Evolutionary conservation across 306 rosid species (phyloP).

Genomic region (Quercus agrifolia): DNA sequence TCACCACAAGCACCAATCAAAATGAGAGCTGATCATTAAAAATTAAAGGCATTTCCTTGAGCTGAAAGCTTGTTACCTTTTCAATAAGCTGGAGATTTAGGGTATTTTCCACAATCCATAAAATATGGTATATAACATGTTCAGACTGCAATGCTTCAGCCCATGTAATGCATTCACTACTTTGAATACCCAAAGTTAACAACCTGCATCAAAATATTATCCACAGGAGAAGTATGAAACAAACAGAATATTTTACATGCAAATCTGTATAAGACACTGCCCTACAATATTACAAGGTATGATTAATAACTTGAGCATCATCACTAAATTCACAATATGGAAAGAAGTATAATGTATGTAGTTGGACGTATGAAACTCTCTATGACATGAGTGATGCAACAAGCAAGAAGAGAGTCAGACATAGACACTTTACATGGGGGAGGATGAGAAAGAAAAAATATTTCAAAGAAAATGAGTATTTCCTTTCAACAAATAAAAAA

Average conservation of each 20-base stretch:
- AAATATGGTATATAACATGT: slow-evolving; percentile 47
- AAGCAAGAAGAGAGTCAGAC: not conserved
- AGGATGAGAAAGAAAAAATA: too few species aligned
- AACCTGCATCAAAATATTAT: slow-evolving; percentile 43
- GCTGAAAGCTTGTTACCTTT: slow-evolving; percentile 48
- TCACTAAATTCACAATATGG: too few species aligned
- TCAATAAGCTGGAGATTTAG: slow-evolving; percentile 74
- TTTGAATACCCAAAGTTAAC: slow-evolving; percentile 62
- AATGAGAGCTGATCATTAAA: not conserved
- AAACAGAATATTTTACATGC: not conserved
- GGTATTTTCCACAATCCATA: slow-evolving; percentile 89
- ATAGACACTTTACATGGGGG: not conserved
- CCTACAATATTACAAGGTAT: slow-evolving; percentile 7
- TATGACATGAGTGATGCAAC: not conserved
- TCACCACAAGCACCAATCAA: not conserved
- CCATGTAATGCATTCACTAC: slow-evolving; percentile 58
- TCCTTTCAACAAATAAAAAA: not conserved
- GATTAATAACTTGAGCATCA: not conserved
- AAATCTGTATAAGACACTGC: not conserved
- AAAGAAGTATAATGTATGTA: too few species aligned
- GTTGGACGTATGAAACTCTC: not conserved
- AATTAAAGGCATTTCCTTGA: not conserved
- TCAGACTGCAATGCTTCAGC: slow-evolving; percentile 67
- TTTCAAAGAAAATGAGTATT: not conserved
- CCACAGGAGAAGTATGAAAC: slow-evolving; percentile 15